Base-by-base conservation (phyloP, 805 yeast genomes). In the Saccharomycopsis fibuligera region DNA sequence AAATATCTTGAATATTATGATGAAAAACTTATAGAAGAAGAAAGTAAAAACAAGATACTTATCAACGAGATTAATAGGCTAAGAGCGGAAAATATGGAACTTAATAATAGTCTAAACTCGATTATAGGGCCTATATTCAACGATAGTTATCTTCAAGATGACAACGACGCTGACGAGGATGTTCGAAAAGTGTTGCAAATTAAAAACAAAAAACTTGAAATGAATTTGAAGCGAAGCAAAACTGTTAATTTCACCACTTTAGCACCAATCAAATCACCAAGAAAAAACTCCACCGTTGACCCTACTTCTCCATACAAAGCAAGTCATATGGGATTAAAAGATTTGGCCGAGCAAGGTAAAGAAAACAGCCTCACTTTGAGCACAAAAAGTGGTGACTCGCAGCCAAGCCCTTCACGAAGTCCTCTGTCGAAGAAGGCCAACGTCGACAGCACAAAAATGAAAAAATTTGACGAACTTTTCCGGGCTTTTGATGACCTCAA, bases 11-110 rank as follows among this genome's bases (percentile, higher is more conserved):
- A 48, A 39, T 60, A 57, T 45, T 61, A 58, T 43, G 62, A 60
- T 39, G 55, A 61, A 17, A 58, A 61, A 43, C 38, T 62, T 5
- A 49, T 48, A n/a, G 64, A 60, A 39, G 62, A 61, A 37, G 54
- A 55, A 24, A 57, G 55, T 39, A 62, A 62, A 48, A 56, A 60
- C 29, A 46, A 50, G 6, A 35, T 63, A 16, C 24, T 58, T 2
- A 48, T 51, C 17, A 19, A 35, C 3, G 57, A 59, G 27, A 45
- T 48, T 5, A 23, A 30, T 14, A 29, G 21, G n/a, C 17, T 46
- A 6, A 27, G 41, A n/a, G 23, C 40, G 23, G 45, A 50, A 4
- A 41, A 48, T 17, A 2, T 14, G 5, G n/a, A 35, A 12, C 41
- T 45, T 23, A 25, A 22, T 6, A 41, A 25, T 17, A 40, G 31